Base-by-base conservation (phyloP, 2,329 filamentous ascomycete genomes). In the Colletotrichum acutatum region DNA sequence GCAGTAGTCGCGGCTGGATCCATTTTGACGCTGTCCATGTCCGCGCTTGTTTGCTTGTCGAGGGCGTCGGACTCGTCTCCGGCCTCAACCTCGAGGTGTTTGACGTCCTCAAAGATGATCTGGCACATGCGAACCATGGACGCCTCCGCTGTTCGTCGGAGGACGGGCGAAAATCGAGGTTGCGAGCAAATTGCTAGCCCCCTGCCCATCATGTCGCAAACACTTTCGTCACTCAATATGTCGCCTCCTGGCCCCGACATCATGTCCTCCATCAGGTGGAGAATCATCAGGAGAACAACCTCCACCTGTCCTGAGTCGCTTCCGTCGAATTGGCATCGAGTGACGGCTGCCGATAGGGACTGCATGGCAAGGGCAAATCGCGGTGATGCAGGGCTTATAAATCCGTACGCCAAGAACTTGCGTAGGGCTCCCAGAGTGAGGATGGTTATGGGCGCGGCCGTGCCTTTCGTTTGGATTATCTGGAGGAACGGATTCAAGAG, bases 111-210 rank as follows among this genome's bases (percentile, higher is more conserved):
- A 80, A 99, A 99, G 78, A 99, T 98, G 76, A 98, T 95, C 83
- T 99, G 97, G 80, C 97, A 98, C 97, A 99, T 99, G 76, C 95
- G 94, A 58, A 98, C 94, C 95, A 99, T 98, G 67, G 95, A 93
- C 79, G 97, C 97, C 83, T 99, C 97, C 2, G 97, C 97, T 24
- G 95, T 97, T 75, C 95, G 90, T 75, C 96, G 91, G 67, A 99
- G 86, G 4, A 98, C 91, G 78, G 98, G 95, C 11, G 95, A 98
- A 74, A 98, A 91, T 68, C 96, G 91, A 68, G 94, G 91, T 79
- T 98, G 95, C 75, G 96, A 99, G 86, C 97, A 99, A 86, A 99
- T 98, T 79, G 95, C 98, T 76, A 99, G 84, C 1, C 96, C 97
- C 1, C 95, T 96, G 81, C 98, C 97, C 96, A 99, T 98, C 95